A percentile compares a stretch with the other conserved stretches of the same genome.
These are phyloP conservation scores for Hypoxylon sp. DNA, from an alignment of 2,329 filamentous ascomycete species.

Conservation along the genomic window DNA sequence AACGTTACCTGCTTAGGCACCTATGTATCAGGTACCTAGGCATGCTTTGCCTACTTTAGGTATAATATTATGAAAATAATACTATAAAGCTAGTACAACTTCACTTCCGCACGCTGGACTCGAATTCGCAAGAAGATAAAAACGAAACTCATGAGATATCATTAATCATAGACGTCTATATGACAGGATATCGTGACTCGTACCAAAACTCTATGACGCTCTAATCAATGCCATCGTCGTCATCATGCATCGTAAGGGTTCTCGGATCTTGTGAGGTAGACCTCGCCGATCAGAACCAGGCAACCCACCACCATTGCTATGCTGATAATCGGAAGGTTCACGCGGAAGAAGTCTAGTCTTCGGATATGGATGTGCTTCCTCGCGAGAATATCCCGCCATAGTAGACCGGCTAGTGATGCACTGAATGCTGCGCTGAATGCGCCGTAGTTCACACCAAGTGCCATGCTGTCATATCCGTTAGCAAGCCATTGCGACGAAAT, in stretches of 20 bases:
- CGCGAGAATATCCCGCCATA: conserved; percentile 79
- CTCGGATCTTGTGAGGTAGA: conserved; percentile 65
- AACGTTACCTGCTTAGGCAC: too few species aligned
- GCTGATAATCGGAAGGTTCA: conserved; percentile 79
- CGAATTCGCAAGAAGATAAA: neutral
- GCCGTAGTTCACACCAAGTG: conserved; percentile 80
- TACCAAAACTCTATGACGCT: conserved; percentile 16
- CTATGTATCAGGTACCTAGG: too few species aligned
- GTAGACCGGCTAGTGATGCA: conserved; percentile 77
- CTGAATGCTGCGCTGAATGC: conserved; percentile 81
- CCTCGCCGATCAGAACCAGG: conserved; percentile 67
- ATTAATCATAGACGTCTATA: conserved; percentile 10
- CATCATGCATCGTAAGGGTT: conserved; percentile 30
- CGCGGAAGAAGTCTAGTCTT: conserved; percentile 74
- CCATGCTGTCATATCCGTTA: conserved; percentile 67
- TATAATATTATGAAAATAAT: too few species aligned
- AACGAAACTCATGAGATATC: neutral
- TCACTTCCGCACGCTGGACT: neutral
- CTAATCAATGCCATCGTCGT: conserved; percentile 14
- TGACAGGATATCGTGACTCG: conserved; percentile 21
- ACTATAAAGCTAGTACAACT: neutral
- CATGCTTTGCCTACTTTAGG: too few species aligned
- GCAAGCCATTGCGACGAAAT: neutral
- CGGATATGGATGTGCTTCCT: conserved; percentile 77
- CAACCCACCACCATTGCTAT: conserved; percentile 73